Evolutionary conservation across 2,329 filamentous ascomycete genomes (phyloP).

Genomic region (Cladobotryum mycophilum): DNA sequence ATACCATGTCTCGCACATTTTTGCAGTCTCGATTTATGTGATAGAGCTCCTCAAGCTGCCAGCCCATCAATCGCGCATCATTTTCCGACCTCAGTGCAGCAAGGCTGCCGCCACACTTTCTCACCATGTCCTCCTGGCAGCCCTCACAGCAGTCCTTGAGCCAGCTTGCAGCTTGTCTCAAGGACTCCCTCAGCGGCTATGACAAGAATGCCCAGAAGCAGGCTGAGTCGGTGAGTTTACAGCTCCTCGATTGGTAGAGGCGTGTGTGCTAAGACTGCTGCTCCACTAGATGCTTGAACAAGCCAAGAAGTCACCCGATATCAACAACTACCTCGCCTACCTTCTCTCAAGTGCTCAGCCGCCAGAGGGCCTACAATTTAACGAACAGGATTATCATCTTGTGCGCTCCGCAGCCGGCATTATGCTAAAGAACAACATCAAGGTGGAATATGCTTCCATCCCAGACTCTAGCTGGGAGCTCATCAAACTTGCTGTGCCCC

Average conservation of each 20-base stretch:
- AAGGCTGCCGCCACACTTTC: slow-evolving; percentile 13
- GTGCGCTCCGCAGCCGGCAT: slow-evolving; percentile 84
- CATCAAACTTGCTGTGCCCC: slow-evolving; percentile 71
- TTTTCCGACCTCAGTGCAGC: slow-evolving; percentile 15
- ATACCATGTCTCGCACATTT: neutral
- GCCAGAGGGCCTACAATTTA: slow-evolving; percentile 54
- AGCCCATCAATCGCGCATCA: slow-evolving; percentile 4
- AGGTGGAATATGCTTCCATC: slow-evolving; percentile 67
- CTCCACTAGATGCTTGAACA: slow-evolving; percentile 76
- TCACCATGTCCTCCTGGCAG: slow-evolving; percentile 77
- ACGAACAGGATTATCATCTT: slow-evolving; percentile 58
- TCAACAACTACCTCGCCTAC: slow-evolving; percentile 95
- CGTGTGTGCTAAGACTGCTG: slow-evolving; percentile 6
- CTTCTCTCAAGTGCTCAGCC: slow-evolving; percentile 69
- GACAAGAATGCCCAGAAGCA: slow-evolving; percentile 77
- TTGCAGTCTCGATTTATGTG: slow-evolving; percentile 5
- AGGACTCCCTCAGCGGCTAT: slow-evolving; percentile 83
- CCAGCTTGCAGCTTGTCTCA: slow-evolving; percentile 83
- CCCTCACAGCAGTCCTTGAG: slow-evolving; percentile 78
- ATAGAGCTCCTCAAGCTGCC: slow-evolving; percentile 2
- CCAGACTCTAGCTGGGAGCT: slow-evolving; percentile 66
- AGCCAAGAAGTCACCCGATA: slow-evolving; percentile 81
- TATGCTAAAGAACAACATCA: slow-evolving; percentile 94
- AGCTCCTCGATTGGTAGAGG: neutral
- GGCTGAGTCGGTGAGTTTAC: slow-evolving; percentile 71